Percentiles rank a stretch among this genome's conserved stretches.
These are phyloP conservation scores for Calamus simplicifolius DNA, from an alignment of 176 grass and related monocot genomes.

Conservation along the genomic window DNA sequence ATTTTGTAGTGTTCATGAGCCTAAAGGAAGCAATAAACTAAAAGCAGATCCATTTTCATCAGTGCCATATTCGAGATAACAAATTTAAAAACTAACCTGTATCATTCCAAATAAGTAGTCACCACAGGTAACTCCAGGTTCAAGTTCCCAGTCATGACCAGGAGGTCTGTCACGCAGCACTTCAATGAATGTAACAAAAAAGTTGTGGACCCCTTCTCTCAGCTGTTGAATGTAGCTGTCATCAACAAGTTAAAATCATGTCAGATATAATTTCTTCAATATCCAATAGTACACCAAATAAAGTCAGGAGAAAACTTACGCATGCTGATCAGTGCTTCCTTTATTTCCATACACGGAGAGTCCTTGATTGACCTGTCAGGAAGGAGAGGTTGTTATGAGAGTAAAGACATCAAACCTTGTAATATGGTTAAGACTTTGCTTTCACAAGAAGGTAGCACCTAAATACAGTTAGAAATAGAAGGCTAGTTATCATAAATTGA, in stretches of 20 bases:
- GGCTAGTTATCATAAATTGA: too few relatives aligned
- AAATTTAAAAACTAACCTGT: slow-evolving; percentile 39
- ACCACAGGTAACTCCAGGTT: slow-evolving; percentile 97
- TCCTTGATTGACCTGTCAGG: slow-evolving; percentile 96
- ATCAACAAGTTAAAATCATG: slow-evolving; percentile 5
- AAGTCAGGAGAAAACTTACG: slow-evolving; percentile 41
- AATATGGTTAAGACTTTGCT: too few relatives aligned
- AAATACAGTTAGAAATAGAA: too few relatives aligned
- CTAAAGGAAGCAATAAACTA: too few relatives aligned
- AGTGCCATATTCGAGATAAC: too few relatives aligned
- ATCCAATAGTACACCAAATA: slow-evolving; percentile 7
- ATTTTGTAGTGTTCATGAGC: too few relatives aligned
- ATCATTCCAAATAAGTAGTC: slow-evolving; percentile 99
- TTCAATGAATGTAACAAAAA: slow-evolving; percentile 97
- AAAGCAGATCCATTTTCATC: too few relatives aligned
- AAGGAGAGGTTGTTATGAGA: too few relatives aligned
- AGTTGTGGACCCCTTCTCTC: slow-evolving; percentile 96
- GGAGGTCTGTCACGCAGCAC: slow-evolving; percentile 85
- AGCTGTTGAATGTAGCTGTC: slow-evolving; percentile 98
- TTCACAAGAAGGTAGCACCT: too few relatives aligned
- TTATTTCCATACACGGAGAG: slow-evolving; percentile 96
- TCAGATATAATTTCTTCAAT: slow-evolving; percentile 5
- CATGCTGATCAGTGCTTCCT: slow-evolving; percentile 99
- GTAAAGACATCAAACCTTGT: too few relatives aligned
- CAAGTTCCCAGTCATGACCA: slow-evolving; percentile 98